These are phyloP conservation scores for Rhodamnia rubescens DNA, from an alignment of 345 rosid species.

Conservation along the genomic window DNA sequence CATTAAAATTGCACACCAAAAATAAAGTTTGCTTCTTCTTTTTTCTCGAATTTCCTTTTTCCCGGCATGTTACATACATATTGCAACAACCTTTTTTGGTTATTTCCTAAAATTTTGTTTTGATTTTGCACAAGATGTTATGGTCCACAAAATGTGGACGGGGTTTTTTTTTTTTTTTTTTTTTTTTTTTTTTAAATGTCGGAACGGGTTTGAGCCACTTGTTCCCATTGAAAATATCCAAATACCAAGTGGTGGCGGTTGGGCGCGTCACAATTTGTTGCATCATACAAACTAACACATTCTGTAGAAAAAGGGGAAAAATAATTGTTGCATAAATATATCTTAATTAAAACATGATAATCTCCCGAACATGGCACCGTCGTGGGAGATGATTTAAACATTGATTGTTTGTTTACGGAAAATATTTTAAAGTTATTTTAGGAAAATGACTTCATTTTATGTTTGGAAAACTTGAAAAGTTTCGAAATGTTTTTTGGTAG, in stretches of 20 bases:
- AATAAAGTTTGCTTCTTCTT: not conserved
- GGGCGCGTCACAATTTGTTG: not conserved
- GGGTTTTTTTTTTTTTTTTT: too few species aligned
- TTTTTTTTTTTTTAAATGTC: too few species aligned
- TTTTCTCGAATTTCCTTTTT: not conserved
- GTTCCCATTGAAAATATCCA: not conserved
- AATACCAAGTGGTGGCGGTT: not conserved
- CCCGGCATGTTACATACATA: not conserved
- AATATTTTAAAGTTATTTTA: too few species aligned
- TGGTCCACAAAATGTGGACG: not conserved
- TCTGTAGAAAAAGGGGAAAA: not conserved
- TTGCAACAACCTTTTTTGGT: too few species aligned
- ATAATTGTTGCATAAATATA: not conserved
- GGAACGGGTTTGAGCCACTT: not conserved
- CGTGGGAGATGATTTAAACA: too few species aligned
- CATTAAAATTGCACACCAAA: not conserved
- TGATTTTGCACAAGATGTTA: not conserved
- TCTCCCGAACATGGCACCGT: accelerated
- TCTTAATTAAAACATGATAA: not conserved
- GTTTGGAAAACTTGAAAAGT: too few species aligned
- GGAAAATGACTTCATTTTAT: too few species aligned
- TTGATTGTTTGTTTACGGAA: too few species aligned
- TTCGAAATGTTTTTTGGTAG: too few species aligned
- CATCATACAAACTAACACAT: not conserved
- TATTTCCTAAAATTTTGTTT: not conserved